phyloP scores from a whole-genome alignment of 352 stramenopile species.

The Globisporangium okanoganense region DNA sequence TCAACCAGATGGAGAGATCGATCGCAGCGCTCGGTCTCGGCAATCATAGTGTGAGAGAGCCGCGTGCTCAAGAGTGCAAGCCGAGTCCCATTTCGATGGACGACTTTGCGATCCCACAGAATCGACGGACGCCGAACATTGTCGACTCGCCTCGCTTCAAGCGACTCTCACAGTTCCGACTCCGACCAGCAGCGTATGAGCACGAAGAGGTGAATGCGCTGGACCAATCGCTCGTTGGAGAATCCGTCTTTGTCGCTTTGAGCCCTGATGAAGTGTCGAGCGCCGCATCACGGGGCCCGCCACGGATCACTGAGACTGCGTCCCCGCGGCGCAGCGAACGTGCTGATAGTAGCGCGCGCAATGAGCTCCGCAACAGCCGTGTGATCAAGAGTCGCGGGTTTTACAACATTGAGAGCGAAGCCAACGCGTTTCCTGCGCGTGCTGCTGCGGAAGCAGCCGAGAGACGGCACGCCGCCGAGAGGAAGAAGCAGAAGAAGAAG shows the following conservation, averaged over 20 bases:
- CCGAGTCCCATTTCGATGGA: constrained; percentile 63
- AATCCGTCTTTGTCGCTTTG: constrained; percentile 70
- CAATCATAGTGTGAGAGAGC: constrained; percentile 3
- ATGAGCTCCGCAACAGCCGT: constrained; percentile 42
- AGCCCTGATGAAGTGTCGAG: constrained; percentile 11
- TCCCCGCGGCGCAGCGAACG: constrained; percentile 26
- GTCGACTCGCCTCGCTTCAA: constrained; percentile 40
- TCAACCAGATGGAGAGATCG: constrained; percentile 17
- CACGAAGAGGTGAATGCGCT: constrained; percentile 28
- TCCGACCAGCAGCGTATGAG: constrained; percentile 3
- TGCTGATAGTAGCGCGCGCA: background rate
- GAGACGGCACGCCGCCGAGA: background rate
- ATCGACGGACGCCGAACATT: constrained; percentile 21
- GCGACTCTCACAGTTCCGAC: constrained; percentile 32
- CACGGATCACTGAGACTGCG: constrained; percentile 27
- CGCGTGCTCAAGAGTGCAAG: constrained; percentile 19
- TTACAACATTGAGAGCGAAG: constrained; percentile 50
- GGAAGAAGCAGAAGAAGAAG: constrained; percentile 1
- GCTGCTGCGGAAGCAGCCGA: background rate
- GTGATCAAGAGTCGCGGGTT: constrained; percentile 78
- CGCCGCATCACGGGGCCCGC: constrained; percentile 11
- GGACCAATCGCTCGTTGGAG: constrained; percentile 57
- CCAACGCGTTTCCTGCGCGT: constrained; percentile 5
- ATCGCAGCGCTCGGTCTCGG: constrained; percentile 11
- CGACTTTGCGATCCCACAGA: constrained; percentile 41